Conservation (phyloP, 2,329 filamentous ascomycete genomes). For the Fusarium tanahbumbuense region DNA sequence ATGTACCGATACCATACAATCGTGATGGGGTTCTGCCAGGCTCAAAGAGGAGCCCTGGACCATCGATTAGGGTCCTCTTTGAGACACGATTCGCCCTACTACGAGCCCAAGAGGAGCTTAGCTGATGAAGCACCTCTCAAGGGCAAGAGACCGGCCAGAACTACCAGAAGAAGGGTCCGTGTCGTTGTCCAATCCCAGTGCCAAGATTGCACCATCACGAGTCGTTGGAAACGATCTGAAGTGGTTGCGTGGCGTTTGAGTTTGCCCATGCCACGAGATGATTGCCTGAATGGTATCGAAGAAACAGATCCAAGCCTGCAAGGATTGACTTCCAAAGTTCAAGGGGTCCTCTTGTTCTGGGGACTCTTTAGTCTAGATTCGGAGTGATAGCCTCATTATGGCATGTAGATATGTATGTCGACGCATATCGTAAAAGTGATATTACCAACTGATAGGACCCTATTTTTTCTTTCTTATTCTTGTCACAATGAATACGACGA, state of each 20-base stretch:
- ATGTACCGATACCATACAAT: slow-evolving; percentile 9
- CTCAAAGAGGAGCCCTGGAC: slow-evolving; percentile 31
- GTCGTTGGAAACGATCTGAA: slow-evolving; percentile 18
- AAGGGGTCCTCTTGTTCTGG: slow-evolving; percentile 1
- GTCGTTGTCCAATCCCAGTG: slow-evolving; percentile 20
- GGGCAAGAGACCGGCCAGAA: slow-evolving; percentile 4
- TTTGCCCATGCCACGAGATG: slow-evolving; percentile 28
- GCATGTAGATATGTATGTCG: neutral
- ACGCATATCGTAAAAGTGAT: neutral
- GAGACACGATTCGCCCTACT: slow-evolving; percentile 37
- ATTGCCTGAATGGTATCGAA: slow-evolving; percentile 26
- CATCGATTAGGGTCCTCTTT: neutral
- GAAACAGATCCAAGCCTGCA: neutral
- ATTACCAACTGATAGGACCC: neutral
- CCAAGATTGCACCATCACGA: slow-evolving; percentile 17
- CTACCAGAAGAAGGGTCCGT: slow-evolving; percentile 33
- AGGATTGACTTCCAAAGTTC: neutral
- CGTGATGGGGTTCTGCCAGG: slow-evolving; percentile 21
- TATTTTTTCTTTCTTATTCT: neutral
- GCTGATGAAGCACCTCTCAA: slow-evolving; percentile 4
- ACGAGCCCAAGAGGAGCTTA: slow-evolving; percentile 4
- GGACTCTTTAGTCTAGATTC: neutral
- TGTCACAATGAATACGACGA: neutral
- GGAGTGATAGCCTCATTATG: slow-evolving; percentile 7
- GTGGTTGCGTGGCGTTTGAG: slow-evolving; percentile 37